Conservation (phyloP, 2,329 filamentous ascomycete species). For the Xylaria sp. region DNA sequence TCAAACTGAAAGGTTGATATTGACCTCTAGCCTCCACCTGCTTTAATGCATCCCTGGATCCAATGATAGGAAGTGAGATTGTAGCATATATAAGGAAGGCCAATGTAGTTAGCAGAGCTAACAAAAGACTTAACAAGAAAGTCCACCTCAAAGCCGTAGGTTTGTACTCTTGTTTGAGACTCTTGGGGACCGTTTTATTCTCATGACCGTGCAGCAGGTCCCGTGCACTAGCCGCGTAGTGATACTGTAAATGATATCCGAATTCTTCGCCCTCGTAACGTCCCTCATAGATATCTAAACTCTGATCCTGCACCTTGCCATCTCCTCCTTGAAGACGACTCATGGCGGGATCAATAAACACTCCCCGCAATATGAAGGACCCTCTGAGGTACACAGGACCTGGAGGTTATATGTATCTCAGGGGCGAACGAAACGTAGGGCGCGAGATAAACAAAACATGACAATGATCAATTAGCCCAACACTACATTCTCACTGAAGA, state of each 20-base stretch:
- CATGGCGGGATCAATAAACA: background rate
- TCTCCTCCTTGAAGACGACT: slow-evolving; percentile 15
- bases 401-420: too few species aligned
- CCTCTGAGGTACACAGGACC: too few species aligned
- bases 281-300: background rate
- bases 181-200: background rate
- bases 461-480: too few species aligned
- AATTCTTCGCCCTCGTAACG: slow-evolving; percentile 13
- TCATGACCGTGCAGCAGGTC: slow-evolving; percentile 3
- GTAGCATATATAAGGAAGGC: slow-evolving; percentile 24
- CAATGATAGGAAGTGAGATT: slow-evolving; percentile 12
- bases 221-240: slow-evolving; percentile 2
- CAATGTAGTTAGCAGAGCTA: slow-evolving; percentile 14
- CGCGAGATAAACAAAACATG: too few species aligned
- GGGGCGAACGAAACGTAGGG: too few species aligned
- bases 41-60: background rate
- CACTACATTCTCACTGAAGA: too few species aligned
- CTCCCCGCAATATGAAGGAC: too few species aligned
- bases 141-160: slow-evolving; percentile 29
- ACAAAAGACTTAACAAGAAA: slow-evolving; percentile 14
- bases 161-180: slow-evolving; percentile 18
- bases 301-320: slow-evolving; percentile 1
- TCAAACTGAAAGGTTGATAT: background rate
- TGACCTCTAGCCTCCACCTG: slow-evolving; percentile 5
- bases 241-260: slow-evolving; percentile 23